Evolutionary conservation across 495 filamentous ascomycete species (phyloP).

Genomic region (Neohortaea acidophila): DNA sequence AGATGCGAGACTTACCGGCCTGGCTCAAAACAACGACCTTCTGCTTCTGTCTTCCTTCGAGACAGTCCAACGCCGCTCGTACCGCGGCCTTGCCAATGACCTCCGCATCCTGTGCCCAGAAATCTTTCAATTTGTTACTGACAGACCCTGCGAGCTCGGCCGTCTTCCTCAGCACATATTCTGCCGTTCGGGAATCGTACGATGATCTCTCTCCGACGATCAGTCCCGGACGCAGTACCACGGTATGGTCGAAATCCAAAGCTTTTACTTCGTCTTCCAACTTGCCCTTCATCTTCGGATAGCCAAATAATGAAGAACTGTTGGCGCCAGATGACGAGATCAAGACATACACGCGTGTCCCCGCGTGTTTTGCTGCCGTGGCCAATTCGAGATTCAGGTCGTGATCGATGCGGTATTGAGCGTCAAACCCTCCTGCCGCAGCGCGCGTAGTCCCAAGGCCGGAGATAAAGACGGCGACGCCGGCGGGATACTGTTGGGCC

Average conservation of each 20-base stretch:
- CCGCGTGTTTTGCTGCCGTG: slow-evolving; percentile 33
- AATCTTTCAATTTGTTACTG: slow-evolving; percentile 42
- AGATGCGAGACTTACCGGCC: too few species aligned
- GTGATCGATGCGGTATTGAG: slow-evolving; percentile 38
- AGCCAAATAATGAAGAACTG: slow-evolving; percentile 13
- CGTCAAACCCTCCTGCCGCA: slow-evolving; percentile 31
- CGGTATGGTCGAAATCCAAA: slow-evolving; percentile 55
- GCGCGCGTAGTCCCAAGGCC: slow-evolving; percentile 19
- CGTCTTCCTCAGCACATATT: slow-evolving; percentile 35
- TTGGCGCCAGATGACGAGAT: slow-evolving; percentile 26
- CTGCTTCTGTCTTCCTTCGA: slow-evolving; percentile 24
- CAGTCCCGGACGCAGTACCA: slow-evolving; percentile 60
- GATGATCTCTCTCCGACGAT: slow-evolving; percentile 52
- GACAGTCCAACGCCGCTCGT: slow-evolving; percentile 31
- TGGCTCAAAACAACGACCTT: slow-evolving; percentile 21
- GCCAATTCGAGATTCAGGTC: slow-evolving; percentile 36
- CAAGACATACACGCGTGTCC: slow-evolving; percentile 36
- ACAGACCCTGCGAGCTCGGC: slow-evolving; percentile 38
- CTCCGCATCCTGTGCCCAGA: slow-evolving; percentile 57
- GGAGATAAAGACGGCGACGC: slow-evolving; percentile 30
- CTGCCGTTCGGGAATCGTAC: slow-evolving; percentile 33
- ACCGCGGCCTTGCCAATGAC: slow-evolving; percentile 64
- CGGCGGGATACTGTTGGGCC: slow-evolving; percentile 27
- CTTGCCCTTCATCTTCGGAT: slow-evolving; percentile 63
- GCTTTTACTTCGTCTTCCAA: slow-evolving; percentile 60